These are phyloP conservation scores for Aplosporella prunicola DNA, from an alignment of 2,329 filamentous ascomycete species.

Conservation along the genomic window DNA sequence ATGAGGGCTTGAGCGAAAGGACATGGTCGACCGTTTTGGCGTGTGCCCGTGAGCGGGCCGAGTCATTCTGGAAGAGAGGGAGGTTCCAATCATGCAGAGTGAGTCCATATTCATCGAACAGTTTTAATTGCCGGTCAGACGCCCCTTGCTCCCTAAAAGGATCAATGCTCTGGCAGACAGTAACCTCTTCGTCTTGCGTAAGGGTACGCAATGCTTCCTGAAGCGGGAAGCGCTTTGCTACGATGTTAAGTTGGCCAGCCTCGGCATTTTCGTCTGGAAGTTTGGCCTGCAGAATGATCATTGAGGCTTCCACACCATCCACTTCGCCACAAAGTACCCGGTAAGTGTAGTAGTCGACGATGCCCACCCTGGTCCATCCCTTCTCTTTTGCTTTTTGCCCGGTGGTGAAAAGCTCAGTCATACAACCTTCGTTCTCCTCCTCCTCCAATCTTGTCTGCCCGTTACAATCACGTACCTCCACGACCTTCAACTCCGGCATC, in stretches of 20 bases:
- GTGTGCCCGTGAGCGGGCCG: not conserved
- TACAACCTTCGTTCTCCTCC: not conserved
- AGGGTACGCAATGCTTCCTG: not conserved
- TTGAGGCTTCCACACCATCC: not conserved
- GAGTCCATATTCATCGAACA: not conserved
- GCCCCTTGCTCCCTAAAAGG: not conserved
- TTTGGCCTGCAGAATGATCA: not conserved
- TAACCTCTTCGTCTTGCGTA: not conserved
- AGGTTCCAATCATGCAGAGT: not conserved
- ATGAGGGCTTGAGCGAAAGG: not conserved
- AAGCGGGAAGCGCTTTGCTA: not conserved
- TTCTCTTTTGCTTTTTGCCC: not conserved
- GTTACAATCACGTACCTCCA: not conserved
- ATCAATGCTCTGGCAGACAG: not conserved
- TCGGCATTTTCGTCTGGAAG: no score
- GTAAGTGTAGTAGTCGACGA: not conserved
- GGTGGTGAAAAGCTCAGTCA: not conserved
- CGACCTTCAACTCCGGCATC: not conserved
- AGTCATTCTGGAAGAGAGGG: not conserved
- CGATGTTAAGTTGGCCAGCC: not conserved
- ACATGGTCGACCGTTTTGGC: not conserved
- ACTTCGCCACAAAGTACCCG: not conserved
- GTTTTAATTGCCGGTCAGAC: no score
- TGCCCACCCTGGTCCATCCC: not conserved
- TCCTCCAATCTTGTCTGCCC: not conserved